Evolutionary conservation across 352 stramenopile species (phyloP).

Genomic region (Phytophthora pistaciae): DNA sequence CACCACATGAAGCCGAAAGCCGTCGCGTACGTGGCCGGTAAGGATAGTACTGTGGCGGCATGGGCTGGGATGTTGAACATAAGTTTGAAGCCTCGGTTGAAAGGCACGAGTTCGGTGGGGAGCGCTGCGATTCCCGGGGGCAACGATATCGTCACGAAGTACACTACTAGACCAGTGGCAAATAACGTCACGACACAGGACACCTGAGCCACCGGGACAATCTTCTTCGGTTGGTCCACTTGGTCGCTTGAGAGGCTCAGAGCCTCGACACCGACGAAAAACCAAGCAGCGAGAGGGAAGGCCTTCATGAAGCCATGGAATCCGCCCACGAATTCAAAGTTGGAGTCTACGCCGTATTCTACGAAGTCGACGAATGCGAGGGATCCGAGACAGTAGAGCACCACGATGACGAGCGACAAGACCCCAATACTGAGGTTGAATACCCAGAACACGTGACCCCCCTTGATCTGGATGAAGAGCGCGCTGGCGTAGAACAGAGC

Average conservation of each 20-base stretch:
- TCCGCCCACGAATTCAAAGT: conserved; percentile 23
- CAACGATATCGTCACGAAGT: conserved; percentile 45
- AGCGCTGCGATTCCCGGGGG: conserved; percentile 37
- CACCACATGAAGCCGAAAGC: conserved; percentile 65
- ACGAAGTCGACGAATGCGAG: conserved; percentile 35
- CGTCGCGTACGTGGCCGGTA: conserved; percentile 58
- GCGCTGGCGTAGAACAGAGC: conserved; percentile 39
- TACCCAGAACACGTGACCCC: conserved; percentile 44
- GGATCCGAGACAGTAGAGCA: conserved; percentile 48
- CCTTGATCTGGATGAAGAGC: conserved; percentile 40
- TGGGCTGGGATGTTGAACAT: conserved; percentile 35
- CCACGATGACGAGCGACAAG: conserved; percentile 38
- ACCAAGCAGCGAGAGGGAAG: conserved; percentile 46
- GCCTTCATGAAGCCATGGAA: conserved; percentile 44
- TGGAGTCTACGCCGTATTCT: conserved; percentile 14
- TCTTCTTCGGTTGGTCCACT: conserved; percentile 47
- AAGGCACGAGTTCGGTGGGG: conserved; percentile 30
- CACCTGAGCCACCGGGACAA: conserved; percentile 50
- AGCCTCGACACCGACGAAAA: conserved; percentile 59
- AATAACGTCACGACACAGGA: conserved; percentile 49
- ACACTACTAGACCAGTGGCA: conserved; percentile 35
- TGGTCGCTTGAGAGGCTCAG: conserved; percentile 42
- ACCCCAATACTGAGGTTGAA: conserved; percentile 47
- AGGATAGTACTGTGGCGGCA: conserved; percentile 40
- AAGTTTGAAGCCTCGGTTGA: conserved; percentile 42